These are phyloP conservation scores for Kwoniella dejecticola DNA, from an alignment of 768 basidiomycete genomes.

Conservation along the genomic window DNA sequence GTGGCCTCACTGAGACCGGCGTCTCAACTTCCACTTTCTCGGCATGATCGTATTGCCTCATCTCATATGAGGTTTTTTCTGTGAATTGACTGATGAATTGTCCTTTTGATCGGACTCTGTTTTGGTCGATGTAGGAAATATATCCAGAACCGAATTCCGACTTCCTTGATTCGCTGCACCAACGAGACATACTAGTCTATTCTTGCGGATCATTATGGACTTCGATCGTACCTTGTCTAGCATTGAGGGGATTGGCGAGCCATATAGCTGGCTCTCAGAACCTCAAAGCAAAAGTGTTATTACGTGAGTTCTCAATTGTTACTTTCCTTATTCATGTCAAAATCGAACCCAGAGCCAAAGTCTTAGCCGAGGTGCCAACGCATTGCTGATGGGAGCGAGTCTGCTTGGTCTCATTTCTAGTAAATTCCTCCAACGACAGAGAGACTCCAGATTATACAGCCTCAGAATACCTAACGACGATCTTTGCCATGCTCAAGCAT, in stretches of 20 bases:
- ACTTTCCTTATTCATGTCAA: not conserved
- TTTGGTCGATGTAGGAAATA: conserved; percentile 63
- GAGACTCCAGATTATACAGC: conserved; percentile 86
- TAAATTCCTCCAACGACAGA: conserved; percentile 83
- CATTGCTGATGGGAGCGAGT: too few species aligned
- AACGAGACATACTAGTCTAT: conserved; percentile 74
- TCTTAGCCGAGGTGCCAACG: too few species aligned
- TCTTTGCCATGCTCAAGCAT: conserved; percentile 68
- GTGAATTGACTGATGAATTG: too few species aligned
- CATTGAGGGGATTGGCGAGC: conserved; percentile 74
- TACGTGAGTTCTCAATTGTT: conserved; percentile 63
- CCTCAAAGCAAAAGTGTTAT: conserved; percentile 77
- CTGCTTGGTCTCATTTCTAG: conserved; percentile 56
- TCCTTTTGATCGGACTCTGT: too few species aligned
- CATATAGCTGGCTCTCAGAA: conserved; percentile 73
- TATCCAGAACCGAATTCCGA: conserved; percentile 83
- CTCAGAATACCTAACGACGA: conserved; percentile 79
- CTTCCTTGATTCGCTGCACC: conserved; percentile 66
- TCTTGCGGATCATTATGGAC: conserved; percentile 96
- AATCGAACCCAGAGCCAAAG: too few species aligned
- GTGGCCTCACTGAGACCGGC: too few species aligned
- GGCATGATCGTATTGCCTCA: too few species aligned
- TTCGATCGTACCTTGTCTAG: conserved; percentile 89
- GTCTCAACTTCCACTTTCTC: too few species aligned
- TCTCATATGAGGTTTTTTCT: not conserved